Evolutionary conservation across 116 monocot genomes (phyloP).

Genomic region (Cymodocea nodosa): DNA sequence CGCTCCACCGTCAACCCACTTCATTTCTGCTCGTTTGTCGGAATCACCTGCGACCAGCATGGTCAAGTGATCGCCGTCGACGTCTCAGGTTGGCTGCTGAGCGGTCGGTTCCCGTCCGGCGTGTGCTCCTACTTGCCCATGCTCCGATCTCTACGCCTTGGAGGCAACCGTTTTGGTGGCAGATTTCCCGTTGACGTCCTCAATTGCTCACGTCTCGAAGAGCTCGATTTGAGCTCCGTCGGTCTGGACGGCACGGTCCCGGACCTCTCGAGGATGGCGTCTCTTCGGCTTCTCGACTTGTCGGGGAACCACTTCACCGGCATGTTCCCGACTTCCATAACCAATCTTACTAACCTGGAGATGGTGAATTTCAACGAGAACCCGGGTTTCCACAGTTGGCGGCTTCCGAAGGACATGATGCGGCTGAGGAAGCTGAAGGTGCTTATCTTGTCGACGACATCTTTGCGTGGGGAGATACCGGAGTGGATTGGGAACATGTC

Average conservation of each 20-base stretch:
- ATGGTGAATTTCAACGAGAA: slow-evolving; percentile 68
- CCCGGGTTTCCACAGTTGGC: slow-evolving; percentile 57
- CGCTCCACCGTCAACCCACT: neutral
- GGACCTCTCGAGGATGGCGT: slow-evolving; percentile 43
- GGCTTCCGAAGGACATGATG: slow-evolving; percentile 34
- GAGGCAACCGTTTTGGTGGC: slow-evolving; percentile 32
- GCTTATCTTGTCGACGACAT: slow-evolving; percentile 72
- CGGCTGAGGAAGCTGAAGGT: slow-evolving; percentile 35
- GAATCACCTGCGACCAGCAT: slow-evolving; percentile 46
- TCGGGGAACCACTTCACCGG: slow-evolving; percentile 73
- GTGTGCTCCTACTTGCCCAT: slow-evolving; percentile 47
- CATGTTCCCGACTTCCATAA: slow-evolving; percentile 49
- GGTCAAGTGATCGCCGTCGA: slow-evolving; percentile 33
- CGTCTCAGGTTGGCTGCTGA: slow-evolving; percentile 47
- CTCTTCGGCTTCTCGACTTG: slow-evolving; percentile 53
- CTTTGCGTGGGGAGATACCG: slow-evolving; percentile 60
- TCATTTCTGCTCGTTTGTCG: slow-evolving; percentile 39
- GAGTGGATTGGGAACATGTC: slow-evolving; percentile 89
- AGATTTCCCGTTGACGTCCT: slow-evolving; percentile 45
- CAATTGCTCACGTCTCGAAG: slow-evolving; percentile 56
- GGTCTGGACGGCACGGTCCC: slow-evolving; percentile 48
- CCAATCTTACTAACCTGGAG: slow-evolving; percentile 62
- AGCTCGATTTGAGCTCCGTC: slow-evolving; percentile 49
- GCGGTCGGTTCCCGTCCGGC: slow-evolving; percentile 47
- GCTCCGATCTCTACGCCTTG: slow-evolving; percentile 47